These are phyloP conservation scores for Pseudogymnoascus sp. DNA, from an alignment of 2,329 filamentous ascomycete species.

Conservation along the genomic window DNA sequence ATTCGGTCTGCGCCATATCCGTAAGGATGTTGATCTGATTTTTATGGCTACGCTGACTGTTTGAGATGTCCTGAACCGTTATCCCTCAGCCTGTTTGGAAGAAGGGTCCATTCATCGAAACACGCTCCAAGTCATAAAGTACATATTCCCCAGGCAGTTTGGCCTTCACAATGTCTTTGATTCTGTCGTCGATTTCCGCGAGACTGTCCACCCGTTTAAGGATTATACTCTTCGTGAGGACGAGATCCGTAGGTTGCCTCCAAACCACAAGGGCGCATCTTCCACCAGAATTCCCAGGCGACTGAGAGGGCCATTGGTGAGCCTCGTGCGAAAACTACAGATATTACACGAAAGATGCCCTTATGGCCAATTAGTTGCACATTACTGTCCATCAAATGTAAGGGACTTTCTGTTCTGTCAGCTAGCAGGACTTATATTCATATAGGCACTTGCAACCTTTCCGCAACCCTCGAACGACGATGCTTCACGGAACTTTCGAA, in stretches of 20 bases:
- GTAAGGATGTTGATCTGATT: constrained; percentile 49
- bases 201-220: constrained; percentile 68
- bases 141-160: constrained; percentile 90
- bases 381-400: constrained; percentile 67
- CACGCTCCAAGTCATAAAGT: constrained; percentile 73
- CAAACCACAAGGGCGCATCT: constrained; percentile 16
- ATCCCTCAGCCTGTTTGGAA: constrained; percentile 29
- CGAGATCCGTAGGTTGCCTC: constrained; percentile 51
- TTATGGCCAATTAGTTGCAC: constrained; percentile 68
- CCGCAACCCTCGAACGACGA: not conserved
- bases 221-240: constrained; percentile 83
- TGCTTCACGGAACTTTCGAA: not conserved
- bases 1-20: constrained; percentile 74
- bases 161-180: constrained; percentile 89
- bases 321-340: constrained; percentile 63
- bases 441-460: not conserved
- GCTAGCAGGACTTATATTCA: not conserved
- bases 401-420: constrained; percentile 17
- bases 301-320: constrained; percentile 55
- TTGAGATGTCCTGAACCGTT: constrained; percentile 75
- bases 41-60: constrained; percentile 21
- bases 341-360: constrained; percentile 67
- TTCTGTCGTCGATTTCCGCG: constrained; percentile 54
- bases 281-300: constrained; percentile 51
- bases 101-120: constrained; percentile 40